phyloP scores from a whole-genome alignment of 345 rosid species.

The Firmiana major region DNA sequence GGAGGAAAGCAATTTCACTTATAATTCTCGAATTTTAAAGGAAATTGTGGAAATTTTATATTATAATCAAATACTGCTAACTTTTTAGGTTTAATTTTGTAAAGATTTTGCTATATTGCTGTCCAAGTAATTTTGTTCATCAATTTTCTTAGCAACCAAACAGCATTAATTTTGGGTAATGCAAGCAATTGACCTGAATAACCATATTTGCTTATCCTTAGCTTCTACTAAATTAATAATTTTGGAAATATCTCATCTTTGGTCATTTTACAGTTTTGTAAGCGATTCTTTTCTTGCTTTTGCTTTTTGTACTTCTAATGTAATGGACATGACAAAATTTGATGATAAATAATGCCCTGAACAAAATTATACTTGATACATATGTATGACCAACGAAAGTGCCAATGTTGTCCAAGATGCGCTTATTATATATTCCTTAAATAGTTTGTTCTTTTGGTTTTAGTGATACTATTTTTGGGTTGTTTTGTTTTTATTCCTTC shows the following conservation, averaged over 20 bases:
- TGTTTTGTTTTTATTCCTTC: constrained; percentile 6
- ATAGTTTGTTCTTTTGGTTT: not conserved
- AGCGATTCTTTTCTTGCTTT: not conserved
- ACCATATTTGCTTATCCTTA: not conserved
- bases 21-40: not conserved
- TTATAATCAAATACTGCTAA: not conserved
- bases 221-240: not conserved
- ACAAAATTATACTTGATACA: not conserved
- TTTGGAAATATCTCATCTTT: not conserved
- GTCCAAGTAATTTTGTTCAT: not conserved
- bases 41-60: not conserved
- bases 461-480: not conserved
- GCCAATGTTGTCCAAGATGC: not conserved
- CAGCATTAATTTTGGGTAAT: not conserved
- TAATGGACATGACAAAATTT: not conserved
- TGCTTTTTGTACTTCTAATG: not conserved
- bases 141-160: not conserved
- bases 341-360: not conserved
- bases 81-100: not conserved
- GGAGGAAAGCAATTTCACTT: constrained; percentile 1
- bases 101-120: not conserved
- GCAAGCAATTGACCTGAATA: not conserved
- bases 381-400: not conserved
- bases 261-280: not conserved
- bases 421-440: not conserved